Evolutionary conservation across 192 early-diverging fungal genomes (phyloP).

Genomic region (Backusella morwellensis): DNA sequence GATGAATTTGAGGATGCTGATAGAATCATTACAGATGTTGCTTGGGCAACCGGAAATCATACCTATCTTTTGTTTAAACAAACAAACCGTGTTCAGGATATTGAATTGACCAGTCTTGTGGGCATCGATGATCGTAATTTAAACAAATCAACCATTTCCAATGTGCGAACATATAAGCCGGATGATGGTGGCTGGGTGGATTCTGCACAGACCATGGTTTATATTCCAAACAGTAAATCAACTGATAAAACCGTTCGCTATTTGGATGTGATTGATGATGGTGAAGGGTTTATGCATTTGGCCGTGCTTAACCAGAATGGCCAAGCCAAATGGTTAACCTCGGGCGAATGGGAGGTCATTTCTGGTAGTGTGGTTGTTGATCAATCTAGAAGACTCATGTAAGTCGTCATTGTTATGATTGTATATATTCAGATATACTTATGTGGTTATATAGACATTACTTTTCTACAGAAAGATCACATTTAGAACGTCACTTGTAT

Average conservation of each 20-base stretch:
- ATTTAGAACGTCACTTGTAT: constrained; percentile 42
- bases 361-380: constrained; percentile 42
- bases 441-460: constrained; percentile 19
- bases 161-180: constrained; percentile 58
- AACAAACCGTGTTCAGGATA: constrained; percentile 92
- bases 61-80: constrained; percentile 67
- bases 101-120: constrained; percentile 66
- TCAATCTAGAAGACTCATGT: constrained; percentile 35
- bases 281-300: constrained; percentile 65
- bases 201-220: constrained; percentile 47
- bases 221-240: constrained; percentile 27
- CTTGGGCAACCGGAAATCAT: constrained; percentile 71
- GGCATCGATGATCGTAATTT: constrained; percentile 34
- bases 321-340: constrained; percentile 48
- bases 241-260: constrained; percentile 47
- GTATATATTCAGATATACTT: not conserved
- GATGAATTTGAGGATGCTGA: constrained; percentile 64
- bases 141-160: constrained; percentile 8
- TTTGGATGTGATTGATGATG: constrained; percentile 61
- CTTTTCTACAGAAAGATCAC: constrained; percentile 34
- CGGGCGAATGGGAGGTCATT: constrained; percentile 72
- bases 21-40: constrained; percentile 77
- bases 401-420: constrained; percentile 37
- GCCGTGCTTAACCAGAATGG: constrained; percentile 50
- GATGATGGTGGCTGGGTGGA: constrained; percentile 76